Evolutionary conservation across 148 eudicot genomes (phyloP).

Genomic region (Amaranthus palmeri): DNA sequence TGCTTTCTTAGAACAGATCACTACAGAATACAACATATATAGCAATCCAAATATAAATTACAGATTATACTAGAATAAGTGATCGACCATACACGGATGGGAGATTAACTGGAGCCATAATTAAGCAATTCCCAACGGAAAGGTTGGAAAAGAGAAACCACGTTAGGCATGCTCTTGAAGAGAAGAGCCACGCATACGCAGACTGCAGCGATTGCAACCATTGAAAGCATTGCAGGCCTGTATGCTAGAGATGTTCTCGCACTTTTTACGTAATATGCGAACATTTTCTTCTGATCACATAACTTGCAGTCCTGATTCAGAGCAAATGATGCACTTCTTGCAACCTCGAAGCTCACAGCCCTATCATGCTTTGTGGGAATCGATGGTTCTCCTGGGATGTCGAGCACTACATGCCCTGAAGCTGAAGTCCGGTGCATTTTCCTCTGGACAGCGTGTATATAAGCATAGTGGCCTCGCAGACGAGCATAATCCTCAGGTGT

Average conservation of each 20-base stretch:
- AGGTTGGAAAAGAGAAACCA: conserved; percentile 50
- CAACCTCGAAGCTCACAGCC: conserved; percentile 37
- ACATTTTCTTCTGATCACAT: conserved; percentile 42
- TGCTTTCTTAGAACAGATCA: conserved; percentile 1
- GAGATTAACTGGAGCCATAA: conserved; percentile 44
- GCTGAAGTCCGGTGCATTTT: conserved; percentile 45
- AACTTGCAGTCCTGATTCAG: conserved; percentile 33
- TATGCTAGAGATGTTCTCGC: conserved; percentile 40
- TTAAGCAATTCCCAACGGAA: conserved; percentile 71
- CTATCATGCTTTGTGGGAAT: conserved; percentile 28
- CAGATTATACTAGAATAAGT: background rate
- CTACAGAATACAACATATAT: background rate
- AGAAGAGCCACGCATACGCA: conserved; percentile 82
- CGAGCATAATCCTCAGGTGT: conserved; percentile 82
- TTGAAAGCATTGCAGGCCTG: conserved; percentile 74
- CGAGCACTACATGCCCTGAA: conserved; percentile 51
- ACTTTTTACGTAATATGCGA: conserved; percentile 26
- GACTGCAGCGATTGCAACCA: conserved; percentile 84
- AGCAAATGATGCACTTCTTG: conserved; percentile 18
- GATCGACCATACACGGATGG: background rate
- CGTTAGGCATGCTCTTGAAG: conserved; percentile 76
- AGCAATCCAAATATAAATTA: background rate
- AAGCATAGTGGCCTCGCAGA: conserved; percentile 53
- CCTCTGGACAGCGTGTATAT: conserved; percentile 56
- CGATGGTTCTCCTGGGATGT: conserved; percentile 41